These are phyloP conservation scores for Neurospora sp. DNA, from an alignment of 2,329 filamentous ascomycete species.

Conservation along the genomic window DNA sequence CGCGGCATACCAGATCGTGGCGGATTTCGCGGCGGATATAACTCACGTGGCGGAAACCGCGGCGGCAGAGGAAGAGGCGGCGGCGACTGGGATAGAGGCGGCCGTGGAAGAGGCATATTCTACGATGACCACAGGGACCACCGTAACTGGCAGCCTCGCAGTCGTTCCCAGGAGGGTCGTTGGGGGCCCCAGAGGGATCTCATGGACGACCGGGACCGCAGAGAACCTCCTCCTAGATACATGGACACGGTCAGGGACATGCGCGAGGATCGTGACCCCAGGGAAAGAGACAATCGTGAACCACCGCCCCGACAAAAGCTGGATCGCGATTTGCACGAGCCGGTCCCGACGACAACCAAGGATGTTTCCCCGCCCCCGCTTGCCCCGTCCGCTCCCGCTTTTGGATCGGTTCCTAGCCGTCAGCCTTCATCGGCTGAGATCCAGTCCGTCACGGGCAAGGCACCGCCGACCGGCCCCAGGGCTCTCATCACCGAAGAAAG, in stretches of 20 bases:
- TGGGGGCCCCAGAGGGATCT: conserved; percentile 37
- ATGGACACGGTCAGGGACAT: conserved; percentile 26
- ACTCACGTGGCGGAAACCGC: conserved; percentile 42
- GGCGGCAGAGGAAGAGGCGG: conserved; percentile 50
- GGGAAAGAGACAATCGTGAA: conserved; percentile 30
- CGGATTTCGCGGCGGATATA: not conserved
- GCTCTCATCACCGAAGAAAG: conserved; percentile 38
- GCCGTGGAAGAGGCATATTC: conserved; percentile 39
- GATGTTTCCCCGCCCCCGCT: conserved; percentile 48
- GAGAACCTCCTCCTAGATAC: conserved; percentile 25
- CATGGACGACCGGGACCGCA: conserved; percentile 28
- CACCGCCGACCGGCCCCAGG: conserved; percentile 43
- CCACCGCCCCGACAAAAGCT: conserved; percentile 37
- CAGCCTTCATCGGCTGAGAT: conserved; percentile 26
- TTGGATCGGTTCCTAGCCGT: conserved; percentile 44
- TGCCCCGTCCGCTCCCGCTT: conserved; percentile 47
- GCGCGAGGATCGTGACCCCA: conserved; percentile 42
- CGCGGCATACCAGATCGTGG: not conserved
- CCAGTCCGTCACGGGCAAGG: conserved; percentile 31
- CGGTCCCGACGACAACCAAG: conserved; percentile 30
- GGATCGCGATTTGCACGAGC: conserved; percentile 41
- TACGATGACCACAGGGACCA: conserved; percentile 44
- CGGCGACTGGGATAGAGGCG: conserved; percentile 41
- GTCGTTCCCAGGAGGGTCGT: conserved; percentile 55
- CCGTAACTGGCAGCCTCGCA: conserved; percentile 52